phyloP scores from a whole-genome alignment of 148 eudicot genomes.

The Suaeda aralocaspica region DNA sequence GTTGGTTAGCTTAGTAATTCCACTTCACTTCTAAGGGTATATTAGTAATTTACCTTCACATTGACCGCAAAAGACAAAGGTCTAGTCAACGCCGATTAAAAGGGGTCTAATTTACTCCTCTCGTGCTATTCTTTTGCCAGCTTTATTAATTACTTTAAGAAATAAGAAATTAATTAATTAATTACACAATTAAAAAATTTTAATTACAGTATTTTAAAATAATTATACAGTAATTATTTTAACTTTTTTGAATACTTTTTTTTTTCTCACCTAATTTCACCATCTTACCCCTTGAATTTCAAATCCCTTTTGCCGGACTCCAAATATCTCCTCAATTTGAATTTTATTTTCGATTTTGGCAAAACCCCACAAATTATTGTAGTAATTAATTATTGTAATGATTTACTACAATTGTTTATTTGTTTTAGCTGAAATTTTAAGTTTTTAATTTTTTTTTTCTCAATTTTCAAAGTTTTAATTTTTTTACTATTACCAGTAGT shows the following conservation, averaged over 20 bases:
- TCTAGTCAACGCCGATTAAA: constrained; percentile 22
- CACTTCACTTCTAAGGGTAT: constrained; percentile 9
- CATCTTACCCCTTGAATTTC: constrained; percentile 26
- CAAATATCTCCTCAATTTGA: constrained; percentile 24
- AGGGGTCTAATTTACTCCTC: constrained; percentile 13
- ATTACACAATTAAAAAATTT: no score
- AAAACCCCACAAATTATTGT: constrained; percentile 19
- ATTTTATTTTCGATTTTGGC: constrained; percentile 23
- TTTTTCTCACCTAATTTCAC: not conserved
- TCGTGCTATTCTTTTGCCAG: constrained; percentile 24
- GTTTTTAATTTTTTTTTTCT: constrained; percentile 3
- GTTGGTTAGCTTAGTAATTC: constrained; percentile 9
- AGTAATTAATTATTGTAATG: constrained; percentile 16
- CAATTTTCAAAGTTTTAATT: constrained; percentile 29
- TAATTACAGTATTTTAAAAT: no score
- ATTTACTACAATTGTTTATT: constrained; percentile 19
- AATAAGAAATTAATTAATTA: no score
- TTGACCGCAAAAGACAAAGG: constrained; percentile 26
- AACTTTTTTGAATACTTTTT: no score
- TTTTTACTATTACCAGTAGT: constrained; percentile 14
- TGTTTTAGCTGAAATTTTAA: constrained; percentile 6
- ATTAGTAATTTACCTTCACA: not conserved
- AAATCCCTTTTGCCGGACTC: constrained; percentile 32
- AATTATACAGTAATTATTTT: no score
- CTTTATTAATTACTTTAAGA: constrained; percentile 14